Conservation (phyloP, 2,329 filamentous ascomycete species). For the Aureobasidium namibiae region DNA sequence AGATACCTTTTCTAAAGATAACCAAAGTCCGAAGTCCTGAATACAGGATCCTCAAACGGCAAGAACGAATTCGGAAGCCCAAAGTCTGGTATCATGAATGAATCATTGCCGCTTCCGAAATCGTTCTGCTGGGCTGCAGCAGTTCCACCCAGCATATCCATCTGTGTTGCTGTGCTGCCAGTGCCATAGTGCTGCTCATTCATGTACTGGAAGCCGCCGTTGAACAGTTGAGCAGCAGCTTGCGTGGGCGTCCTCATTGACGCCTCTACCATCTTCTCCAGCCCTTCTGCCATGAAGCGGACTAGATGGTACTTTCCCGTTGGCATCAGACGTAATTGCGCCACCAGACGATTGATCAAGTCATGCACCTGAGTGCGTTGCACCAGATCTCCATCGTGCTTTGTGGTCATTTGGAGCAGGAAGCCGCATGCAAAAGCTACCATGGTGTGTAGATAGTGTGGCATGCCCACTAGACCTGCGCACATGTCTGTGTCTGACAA, state of each 20-base stretch:
- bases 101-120: not conserved
- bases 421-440: slow-evolving; percentile 47
- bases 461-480: slow-evolving; percentile 36
- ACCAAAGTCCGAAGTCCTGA: slow-evolving; percentile 1
- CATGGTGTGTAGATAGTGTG: slow-evolving; percentile 46
- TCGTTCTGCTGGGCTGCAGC: not conserved
- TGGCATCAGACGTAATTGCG: slow-evolving; percentile 4
- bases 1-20: not conserved
- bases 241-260: slow-evolving; percentile 1
- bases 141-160: not conserved
- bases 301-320: slow-evolving; percentile 7
- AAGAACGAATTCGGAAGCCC: slow-evolving; percentile 7
- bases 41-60: slow-evolving; percentile 9
- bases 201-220: not conserved
- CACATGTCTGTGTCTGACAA: slow-evolving; percentile 36
- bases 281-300: not conserved
- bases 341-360: not conserved
- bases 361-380: not conserved
- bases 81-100: slow-evolving; percentile 10
- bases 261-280: slow-evolving; percentile 10
- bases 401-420: slow-evolving; percentile 40
- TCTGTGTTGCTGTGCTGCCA: not conserved
- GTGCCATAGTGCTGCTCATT: not conserved
- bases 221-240: not conserved
- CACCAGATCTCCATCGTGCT: slow-evolving; percentile 25